Evolutionary conservation across 2,329 filamentous ascomycete genomes (phyloP), one percentile per base, ranked within the genome.

Genomic region (Pseudogymnoascus sp.): DNA sequence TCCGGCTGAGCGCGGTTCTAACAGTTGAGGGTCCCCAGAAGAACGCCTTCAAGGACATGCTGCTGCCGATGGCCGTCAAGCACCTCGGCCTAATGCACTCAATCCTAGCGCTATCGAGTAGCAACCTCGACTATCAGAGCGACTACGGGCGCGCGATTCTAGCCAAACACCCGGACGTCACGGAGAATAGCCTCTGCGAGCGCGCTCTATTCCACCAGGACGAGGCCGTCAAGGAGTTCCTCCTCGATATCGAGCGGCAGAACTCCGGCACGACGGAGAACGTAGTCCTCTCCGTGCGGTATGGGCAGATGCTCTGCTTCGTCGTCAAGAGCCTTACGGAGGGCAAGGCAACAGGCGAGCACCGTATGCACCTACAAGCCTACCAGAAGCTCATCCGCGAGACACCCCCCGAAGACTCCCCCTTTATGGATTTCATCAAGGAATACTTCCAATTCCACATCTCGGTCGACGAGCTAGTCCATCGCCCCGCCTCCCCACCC

Each of bases 41-140:
- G 65, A 96, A 96, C 69, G 90, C 91, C 1, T 96, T 96, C 77
- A 90, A 90, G 71, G 88, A 91, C 67, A 87, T 95, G 68, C 79
- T 96, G 36, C 80, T 96, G 2, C 90, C 90, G 1, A 89, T 96
- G 78, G 91, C 92, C 2, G 86, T 90, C 44, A 82, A 87, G 65
- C 88, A 96, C 72, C 82, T 86, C 66, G 91, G 91, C 11, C 79
- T 96, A 62, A 96, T 96, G 91, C 92, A 96, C 74, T 95, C 91
- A 10, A 85, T 96, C 60, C 82, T 96, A 62, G 91, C 90, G 50
- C 80, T 96, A 8, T 53, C 61, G 7, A 62, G 62, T 7, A 61
- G 36, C 35, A 64, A 61, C 60, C 13, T 64, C 61, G 36, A 62
- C 21, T 15, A 57, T 40, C 15, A 26, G 36, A 60, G 64, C 60